Conservation (phyloP, 805 yeast species). For the Babjeviella inositovora region DNA sequence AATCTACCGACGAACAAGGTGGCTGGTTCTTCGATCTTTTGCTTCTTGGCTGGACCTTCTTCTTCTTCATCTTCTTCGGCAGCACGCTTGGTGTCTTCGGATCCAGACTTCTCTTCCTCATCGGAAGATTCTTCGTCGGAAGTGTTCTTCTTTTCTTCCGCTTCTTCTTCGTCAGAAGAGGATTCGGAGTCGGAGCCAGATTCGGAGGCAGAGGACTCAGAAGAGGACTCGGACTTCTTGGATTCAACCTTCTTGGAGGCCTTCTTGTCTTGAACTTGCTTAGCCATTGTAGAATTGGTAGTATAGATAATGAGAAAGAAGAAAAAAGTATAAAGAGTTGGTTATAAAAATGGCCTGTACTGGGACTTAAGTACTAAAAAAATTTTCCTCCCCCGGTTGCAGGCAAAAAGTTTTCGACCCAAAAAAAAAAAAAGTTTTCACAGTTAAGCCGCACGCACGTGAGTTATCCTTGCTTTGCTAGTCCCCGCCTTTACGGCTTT, state of each 20-base stretch:
- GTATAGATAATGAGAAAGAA: no score
- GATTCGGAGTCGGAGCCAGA: slow-evolving; percentile 9
- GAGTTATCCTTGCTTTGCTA: no score
- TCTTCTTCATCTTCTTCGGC: slow-evolving; percentile 23
- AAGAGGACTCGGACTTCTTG: slow-evolving; percentile 7
- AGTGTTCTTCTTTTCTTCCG: no score
- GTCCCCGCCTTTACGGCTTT: no score
- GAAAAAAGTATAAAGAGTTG: no score
- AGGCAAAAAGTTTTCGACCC: no score
- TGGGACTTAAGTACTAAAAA: no score
- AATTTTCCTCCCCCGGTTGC: no score
- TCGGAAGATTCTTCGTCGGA: slow-evolving; percentile 11
- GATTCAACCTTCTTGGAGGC: slow-evolving; percentile 5
- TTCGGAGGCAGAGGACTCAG: slow-evolving; percentile 6
- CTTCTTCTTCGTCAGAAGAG: slow-evolving; percentile 15
- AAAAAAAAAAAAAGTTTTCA: no score
- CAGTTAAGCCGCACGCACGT: no score
- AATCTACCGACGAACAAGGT: slow-evolving; percentile 94
- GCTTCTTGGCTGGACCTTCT: slow-evolving; percentile 34
- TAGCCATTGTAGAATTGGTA: slow-evolving; percentile 1
- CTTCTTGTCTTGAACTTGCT: slow-evolving; percentile 4
- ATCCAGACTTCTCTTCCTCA: slow-evolving; percentile 19
- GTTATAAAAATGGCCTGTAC: no score
- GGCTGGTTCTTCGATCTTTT: slow-evolving; percentile 51
- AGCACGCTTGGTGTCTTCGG: no score